Evolutionary conservation across 192 early-diverging fungal genomes (phyloP), one percentile per base, ranked within the genome.

Genomic region (Pilobolus umbonatus): DNA sequence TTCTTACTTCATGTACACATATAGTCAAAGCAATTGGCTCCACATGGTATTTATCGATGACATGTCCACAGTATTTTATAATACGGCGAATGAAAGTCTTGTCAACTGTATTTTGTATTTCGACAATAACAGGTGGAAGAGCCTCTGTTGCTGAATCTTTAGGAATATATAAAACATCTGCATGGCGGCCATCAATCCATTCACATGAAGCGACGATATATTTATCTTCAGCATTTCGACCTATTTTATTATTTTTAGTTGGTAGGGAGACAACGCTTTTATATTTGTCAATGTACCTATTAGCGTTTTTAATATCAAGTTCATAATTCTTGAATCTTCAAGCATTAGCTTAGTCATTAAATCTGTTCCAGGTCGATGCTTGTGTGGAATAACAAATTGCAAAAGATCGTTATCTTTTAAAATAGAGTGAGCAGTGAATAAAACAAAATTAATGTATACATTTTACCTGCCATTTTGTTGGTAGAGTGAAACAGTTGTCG

Each of bases 1-100:
- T 21, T 21, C 22, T 38, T 21, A 24, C 53, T 14, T 19, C 12
- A 39, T 40, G n/a, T 8, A 55, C 2, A 17, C 35, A 55, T 26
- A 55, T 38, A 10, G 35, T 42, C 5, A 40, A 17, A 42, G 35
- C 54, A 43, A 55, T 55, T 40, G 39, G 54, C 35, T 55, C 54
- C 10, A 55, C 39, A 26, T 30, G 35, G 26, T 55, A 55, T 26
- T 31, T 39, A 9, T 55, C 39, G n/a, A 38, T 17, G 21, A 55
- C 12, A 17, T 58, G 43, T 0, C 44, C 19, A 47, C 45, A 47
- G 5, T 47, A 34, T 44, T 58, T 58, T 1, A 58, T 47, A 8
- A 58, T 10, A 11, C 42, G 56, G 7, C 44, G 44, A 19, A 47
- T 22, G 32, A 19, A 55, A 8, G 54, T 10, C 24, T 55, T 55